Conservation (phyloP, 2,329 filamentous ascomycete species). For the Ophiocordyceps polyrhachis-furcata region DNA sequence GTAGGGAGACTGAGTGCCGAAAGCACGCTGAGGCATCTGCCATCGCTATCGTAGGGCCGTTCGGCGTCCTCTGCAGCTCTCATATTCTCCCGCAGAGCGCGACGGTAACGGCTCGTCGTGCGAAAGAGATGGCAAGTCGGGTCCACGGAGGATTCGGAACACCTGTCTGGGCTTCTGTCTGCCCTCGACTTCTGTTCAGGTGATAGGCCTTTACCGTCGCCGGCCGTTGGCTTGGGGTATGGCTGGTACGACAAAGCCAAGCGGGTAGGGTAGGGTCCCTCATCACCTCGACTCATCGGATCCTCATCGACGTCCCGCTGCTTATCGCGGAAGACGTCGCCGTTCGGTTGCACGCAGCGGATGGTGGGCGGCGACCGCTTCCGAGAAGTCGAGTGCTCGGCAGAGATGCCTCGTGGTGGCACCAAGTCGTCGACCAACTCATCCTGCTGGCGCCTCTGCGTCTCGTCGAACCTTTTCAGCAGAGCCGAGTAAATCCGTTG, state of each 20-base stretch:
- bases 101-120: constrained; percentile 35
- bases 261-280: background rate
- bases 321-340: constrained; percentile 12
- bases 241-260: constrained; percentile 1
- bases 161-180: constrained; percentile 18
- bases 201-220: constrained; percentile 2
- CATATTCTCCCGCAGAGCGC: constrained; percentile 29
- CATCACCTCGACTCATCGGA: background rate
- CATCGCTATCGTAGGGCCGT: constrained; percentile 9
- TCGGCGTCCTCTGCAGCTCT: constrained; percentile 13
- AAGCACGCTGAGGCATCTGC: constrained; percentile 21
- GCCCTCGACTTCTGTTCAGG: constrained; percentile 2
- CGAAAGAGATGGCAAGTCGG: constrained; percentile 31
- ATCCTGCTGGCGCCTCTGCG: constrained; percentile 8
- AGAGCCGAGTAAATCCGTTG: constrained; percentile 44
- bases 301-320: background rate
- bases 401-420: background rate
- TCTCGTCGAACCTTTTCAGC: constrained; percentile 33
- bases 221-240: constrained; percentile 3
- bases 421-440: background rate
- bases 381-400: background rate
- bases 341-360: constrained; percentile 14
- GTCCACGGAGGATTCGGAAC: constrained; percentile 33
- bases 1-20: constrained; percentile 20
- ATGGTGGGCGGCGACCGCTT: constrained; percentile 12